Base-by-base conservation (phyloP, 305 asterid species). In the Striga hermonthica region DNA sequence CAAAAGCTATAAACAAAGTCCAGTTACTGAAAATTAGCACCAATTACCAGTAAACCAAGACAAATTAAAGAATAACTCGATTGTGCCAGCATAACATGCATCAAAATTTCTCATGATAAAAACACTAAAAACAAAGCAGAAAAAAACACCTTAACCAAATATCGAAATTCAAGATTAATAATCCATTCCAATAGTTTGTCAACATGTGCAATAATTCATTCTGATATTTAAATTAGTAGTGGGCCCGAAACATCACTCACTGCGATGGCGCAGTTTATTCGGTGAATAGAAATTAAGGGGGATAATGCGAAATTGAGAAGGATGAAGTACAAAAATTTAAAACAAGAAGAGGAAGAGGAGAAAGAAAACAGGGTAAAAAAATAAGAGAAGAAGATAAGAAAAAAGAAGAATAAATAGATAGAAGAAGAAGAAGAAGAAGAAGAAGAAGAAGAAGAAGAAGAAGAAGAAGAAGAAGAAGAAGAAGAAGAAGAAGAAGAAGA, bases 121-220 rank as follows among this genome's bases (percentile, higher is more conserved):
- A 22, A 22, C 31, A 22, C 31, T 22, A 22, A 22, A 22, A 22
- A 22, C 31, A 22, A 22, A 22, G 31, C 1, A 22, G 2, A 22
- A 22, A 22, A 22, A 22, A 22, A 22, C 31, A 22, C 81, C 95
- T 79, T 74, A 48, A 85, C 88, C 12, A n/a, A n/a, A n/a, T n/a
- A n/a, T n/a, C n/a, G n/a, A n/a, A n/a, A n/a, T n/a, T n/a, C n/a
- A n/a, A n/a, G n/a, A n/a, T n/a, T n/a, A n/a, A n/a, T n/a, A n/a
- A n/a, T n/a, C n/a, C n/a, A n/a, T n/a, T n/a, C n/a, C n/a, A n/a
- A n/a, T n/a, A n/a, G n/a, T n/a, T n/a, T n/a, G n/a, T n/a, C n/a
- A n/a, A n/a, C n/a, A n/a, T n/a, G 84, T 80, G 93, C 93, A 85
- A 70, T 83, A 85, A 62, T 85, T 93, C 87, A 83, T 82, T 55